Percentiles rank a stretch among this genome's conserved stretches.
Evolutionary conservation across 1,284 basidiomycete genomes (phyloP).

Genomic region (Heterobasidion occidentale): DNA sequence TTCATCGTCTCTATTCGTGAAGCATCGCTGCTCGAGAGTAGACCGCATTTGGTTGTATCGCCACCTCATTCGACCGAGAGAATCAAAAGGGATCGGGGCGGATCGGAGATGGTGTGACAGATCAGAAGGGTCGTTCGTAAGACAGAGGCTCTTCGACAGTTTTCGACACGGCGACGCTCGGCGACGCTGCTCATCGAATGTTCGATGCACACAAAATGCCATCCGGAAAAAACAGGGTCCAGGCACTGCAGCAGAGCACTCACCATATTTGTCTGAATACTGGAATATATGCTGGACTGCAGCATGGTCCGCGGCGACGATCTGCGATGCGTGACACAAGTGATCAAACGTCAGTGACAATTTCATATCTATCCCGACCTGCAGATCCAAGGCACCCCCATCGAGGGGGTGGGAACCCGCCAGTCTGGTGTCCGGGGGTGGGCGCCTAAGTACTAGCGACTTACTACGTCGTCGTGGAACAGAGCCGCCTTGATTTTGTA

Average conservation of each 20-base stretch:
- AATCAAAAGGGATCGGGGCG: too few species aligned
- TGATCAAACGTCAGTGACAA: neutral
- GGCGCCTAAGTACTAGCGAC: slow-evolving; percentile 6
- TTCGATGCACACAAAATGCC: neutral
- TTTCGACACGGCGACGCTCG: too few species aligned
- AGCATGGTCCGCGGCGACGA: slow-evolving; percentile 27
- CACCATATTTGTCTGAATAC: slow-evolving; percentile 24
- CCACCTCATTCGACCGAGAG: too few species aligned
- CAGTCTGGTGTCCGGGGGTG: too few species aligned
- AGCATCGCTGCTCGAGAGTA: too few species aligned
- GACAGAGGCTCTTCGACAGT: too few species aligned
- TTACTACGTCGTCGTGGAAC: slow-evolving; percentile 28
- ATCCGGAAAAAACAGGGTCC: neutral
- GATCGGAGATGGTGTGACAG: too few species aligned
- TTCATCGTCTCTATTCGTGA: too few species aligned
- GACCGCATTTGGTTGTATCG: too few species aligned
- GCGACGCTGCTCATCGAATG: neutral
- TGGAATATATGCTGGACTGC: slow-evolving; percentile 30
- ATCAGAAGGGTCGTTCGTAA: too few species aligned
- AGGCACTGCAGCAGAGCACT: slow-evolving; percentile 1
- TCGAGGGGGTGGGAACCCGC: too few species aligned
- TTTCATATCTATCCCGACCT: neutral
- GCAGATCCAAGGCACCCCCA: too few species aligned
- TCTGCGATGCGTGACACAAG: slow-evolving; percentile 13
- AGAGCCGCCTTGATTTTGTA: slow-evolving; percentile 32